These are phyloP conservation scores for Coprinellus aureogranulatus DNA, from an alignment of 768 basidiomycete species.

Conservation along the genomic window DNA sequence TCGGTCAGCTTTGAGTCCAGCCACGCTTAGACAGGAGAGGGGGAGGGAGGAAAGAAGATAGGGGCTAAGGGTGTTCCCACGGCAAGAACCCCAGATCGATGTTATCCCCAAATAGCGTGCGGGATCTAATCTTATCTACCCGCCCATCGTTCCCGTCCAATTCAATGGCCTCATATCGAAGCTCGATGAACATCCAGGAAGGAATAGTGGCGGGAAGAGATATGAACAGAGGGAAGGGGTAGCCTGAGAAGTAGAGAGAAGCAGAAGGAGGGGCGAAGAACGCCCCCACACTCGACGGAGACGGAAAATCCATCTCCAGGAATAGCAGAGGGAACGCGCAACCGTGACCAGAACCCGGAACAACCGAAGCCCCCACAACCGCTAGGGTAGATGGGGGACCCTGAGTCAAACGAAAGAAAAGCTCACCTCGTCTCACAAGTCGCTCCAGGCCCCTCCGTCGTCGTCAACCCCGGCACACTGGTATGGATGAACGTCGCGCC, in stretches of 20 bases:
- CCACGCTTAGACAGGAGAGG: neutral
- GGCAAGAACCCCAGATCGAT: neutral
- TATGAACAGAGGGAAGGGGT: too few relatives aligned
- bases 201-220: too few relatives aligned
- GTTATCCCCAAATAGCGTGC: neutral
- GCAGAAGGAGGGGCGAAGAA: too few relatives aligned
- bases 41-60: constrained; percentile 2
- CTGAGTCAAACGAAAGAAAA: constrained; percentile 7
- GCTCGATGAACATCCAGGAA: too few relatives aligned
- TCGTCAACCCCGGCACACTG: constrained; percentile 77
- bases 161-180: too few relatives aligned
- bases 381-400: neutral
- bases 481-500: constrained; percentile 96
- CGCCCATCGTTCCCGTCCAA: too few relatives aligned
- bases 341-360: neutral
- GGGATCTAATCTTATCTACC: neutral
- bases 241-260: too few relatives aligned
- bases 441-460: constrained; percentile 83
- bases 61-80: neutral
- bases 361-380: too few relatives aligned
- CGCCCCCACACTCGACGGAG: too few relatives aligned
- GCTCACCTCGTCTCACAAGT: constrained; percentile 81
- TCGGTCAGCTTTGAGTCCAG: neutral
- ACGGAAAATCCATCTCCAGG: too few relatives aligned
- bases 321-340: constrained; percentile 2